Percentiles rank a stretch among this genome's conserved stretches.
phyloP scores from a whole-genome alignment of 2,329 filamentous ascomycete species.

The Hypoxylon sp. region DNA sequence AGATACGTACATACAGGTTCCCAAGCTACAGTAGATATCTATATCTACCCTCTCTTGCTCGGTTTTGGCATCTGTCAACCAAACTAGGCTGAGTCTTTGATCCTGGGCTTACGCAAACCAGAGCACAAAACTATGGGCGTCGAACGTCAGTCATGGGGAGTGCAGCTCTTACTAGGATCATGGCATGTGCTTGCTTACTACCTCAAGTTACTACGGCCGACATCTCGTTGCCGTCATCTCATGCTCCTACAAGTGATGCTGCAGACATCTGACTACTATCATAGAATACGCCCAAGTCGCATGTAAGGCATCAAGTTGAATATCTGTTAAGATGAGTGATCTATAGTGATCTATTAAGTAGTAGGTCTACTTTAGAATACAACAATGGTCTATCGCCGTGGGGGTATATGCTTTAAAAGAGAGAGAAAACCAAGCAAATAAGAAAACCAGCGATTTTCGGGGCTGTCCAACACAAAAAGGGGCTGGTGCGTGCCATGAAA shows the following conservation, averaged over 20 bases:
- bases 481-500: not conserved
- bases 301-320: not conserved
- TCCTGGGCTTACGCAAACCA: too few species aligned
- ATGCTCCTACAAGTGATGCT: not conserved
- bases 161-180: too few species aligned
- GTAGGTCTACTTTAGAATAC: conserved; percentile 8
- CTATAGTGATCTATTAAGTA: too few species aligned
- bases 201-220: not conserved
- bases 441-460: conserved; percentile 4
- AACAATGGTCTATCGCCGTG: conserved; percentile 7
- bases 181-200: not conserved
- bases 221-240: not conserved
- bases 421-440: conserved; percentile 6
- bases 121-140: too few species aligned
- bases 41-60: too few species aligned
- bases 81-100: too few species aligned
- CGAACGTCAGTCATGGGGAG: too few species aligned
- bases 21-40: too few species aligned
- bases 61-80: too few species aligned
- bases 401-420: conserved; percentile 23
- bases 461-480: not conserved
- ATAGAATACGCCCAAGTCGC: not conserved
- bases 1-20: too few species aligned
- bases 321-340: not conserved
- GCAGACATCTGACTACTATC: not conserved